A percentile compares a stretch with the other conserved stretches of the same genome.
phyloP scores from a whole-genome alignment of 148 eudicot species.

The Persicaria tinctoria region DNA sequence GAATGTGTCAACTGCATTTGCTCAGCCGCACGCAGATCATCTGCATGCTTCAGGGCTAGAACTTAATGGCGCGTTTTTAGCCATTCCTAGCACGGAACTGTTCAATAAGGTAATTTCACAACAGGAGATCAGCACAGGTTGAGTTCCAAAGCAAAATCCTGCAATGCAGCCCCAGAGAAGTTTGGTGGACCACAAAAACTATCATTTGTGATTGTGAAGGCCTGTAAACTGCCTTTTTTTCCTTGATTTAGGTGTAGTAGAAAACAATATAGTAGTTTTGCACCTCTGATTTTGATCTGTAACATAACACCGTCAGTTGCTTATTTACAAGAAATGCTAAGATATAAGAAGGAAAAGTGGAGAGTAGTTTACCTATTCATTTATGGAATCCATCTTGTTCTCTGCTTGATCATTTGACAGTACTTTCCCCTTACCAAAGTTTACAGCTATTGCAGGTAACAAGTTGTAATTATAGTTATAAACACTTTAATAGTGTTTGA shows the following conservation, averaged over 20 bases:
- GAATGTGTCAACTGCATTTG: not conserved
- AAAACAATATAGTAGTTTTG: conserved; percentile 1
- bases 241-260: not conserved
- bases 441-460: too few relatives aligned
- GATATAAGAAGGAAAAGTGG: not conserved
- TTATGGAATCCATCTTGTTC: not conserved
- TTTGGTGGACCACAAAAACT: not conserved
- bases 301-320: not conserved
- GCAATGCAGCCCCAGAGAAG: not conserved
- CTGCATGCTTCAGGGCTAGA: not conserved
- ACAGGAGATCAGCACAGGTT: not conserved
- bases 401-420: not conserved
- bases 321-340: not conserved
- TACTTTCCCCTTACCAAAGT: too few relatives aligned
- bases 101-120: not conserved
- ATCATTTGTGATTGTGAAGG: not conserved
- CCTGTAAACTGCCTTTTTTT: not conserved
- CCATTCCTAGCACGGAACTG: not conserved
- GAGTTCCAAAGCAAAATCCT: not conserved
- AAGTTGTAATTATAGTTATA: too few relatives aligned
- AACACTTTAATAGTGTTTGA: too few relatives aligned
- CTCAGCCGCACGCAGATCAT: not conserved
- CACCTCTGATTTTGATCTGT: conserved; percentile 11
- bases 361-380: conserved; percentile 3
- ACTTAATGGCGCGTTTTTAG: not conserved